These are phyloP conservation scores for Chlorella sorokiniana DNA, from an alignment of 139 green algal genomes.

Conservation along the genomic window DNA sequence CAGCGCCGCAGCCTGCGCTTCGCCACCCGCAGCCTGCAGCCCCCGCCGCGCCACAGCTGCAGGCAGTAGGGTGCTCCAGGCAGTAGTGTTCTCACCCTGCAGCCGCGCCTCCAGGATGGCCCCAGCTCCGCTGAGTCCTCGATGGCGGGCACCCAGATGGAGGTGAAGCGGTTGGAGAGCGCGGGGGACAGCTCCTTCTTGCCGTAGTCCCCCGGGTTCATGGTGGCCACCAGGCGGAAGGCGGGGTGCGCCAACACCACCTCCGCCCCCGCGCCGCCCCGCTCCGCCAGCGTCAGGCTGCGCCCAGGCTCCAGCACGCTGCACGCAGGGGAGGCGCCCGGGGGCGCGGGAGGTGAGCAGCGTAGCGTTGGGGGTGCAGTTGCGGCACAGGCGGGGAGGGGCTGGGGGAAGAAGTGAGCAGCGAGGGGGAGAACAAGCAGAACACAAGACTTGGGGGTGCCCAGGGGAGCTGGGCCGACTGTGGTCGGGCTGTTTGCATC, in stretches of 20 bases:
- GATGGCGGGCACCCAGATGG: constrained; percentile 85
- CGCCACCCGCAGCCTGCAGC: too few relatives aligned
- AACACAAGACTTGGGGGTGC: too few relatives aligned
- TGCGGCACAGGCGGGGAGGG: neutral
- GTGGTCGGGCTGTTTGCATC: neutral
- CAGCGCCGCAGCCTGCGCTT: too few relatives aligned
- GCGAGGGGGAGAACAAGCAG: too few relatives aligned
- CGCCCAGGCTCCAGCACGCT: constrained; percentile 94
- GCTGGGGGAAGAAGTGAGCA: too few relatives aligned
- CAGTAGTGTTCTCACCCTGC: neutral
- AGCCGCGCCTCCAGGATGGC: constrained; percentile 64
- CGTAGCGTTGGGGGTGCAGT: neutral
- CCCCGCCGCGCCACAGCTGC: neutral
- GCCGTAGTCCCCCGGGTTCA: constrained; percentile 98
- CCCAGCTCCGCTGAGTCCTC: constrained; percentile 68
- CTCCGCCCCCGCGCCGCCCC: constrained; percentile 80
- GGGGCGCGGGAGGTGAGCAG: neutral
- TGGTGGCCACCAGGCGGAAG: constrained; percentile 95
- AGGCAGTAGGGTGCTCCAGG: neutral
- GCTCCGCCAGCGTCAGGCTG: constrained; percentile 93
- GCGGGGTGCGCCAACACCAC: constrained; percentile 77
- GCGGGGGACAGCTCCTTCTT: constrained; percentile 99
- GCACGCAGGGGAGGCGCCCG: neutral
- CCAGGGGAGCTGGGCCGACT: too few relatives aligned
- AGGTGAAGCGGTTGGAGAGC: constrained; percentile 94